These are phyloP conservation scores for Ustilago lituana DNA, from an alignment of 1,284 basidiomycete genomes.

Conservation along the genomic window DNA sequence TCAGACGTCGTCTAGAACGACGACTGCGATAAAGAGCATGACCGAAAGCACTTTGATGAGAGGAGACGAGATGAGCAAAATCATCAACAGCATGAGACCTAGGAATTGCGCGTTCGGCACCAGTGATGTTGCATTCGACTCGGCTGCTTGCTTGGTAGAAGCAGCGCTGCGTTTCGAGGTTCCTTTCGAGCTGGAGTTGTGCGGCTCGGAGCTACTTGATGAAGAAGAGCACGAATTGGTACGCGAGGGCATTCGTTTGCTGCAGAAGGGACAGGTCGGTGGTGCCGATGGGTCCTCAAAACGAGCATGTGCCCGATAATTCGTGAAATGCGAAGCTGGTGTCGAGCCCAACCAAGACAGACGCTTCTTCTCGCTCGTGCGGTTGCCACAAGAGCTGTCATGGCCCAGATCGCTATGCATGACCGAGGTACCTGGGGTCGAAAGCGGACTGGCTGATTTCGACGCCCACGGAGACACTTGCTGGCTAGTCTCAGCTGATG, in stretches of 20 bases:
- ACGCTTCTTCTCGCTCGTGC: slow-evolving; percentile 18
- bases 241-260: not conserved
- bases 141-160: not conserved
- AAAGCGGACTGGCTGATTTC: slow-evolving; percentile 6
- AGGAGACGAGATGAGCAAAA: slow-evolving; percentile 41
- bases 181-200: not conserved
- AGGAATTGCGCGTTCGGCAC: slow-evolving; percentile 36
- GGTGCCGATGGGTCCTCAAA: slow-evolving; percentile 10
- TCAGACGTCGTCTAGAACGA: slow-evolving; percentile 18
- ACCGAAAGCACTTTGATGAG: slow-evolving; percentile 49
- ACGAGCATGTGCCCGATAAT: not conserved
- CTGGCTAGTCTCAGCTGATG: slow-evolving; percentile 9
- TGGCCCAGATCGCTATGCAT: slow-evolving; percentile 6
- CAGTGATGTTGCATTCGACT: not conserved
- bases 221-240: slow-evolving; percentile 13
- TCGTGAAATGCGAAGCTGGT: slow-evolving; percentile 16
- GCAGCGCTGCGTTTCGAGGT: not conserved
- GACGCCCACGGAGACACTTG: slow-evolving; percentile 21
- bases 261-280: not conserved
- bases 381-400: not conserved
- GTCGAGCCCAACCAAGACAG: slow-evolving; percentile 24
- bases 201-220: not conserved
- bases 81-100: slow-evolving; percentile 37
- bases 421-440: slow-evolving; percentile 19
- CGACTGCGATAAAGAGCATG: slow-evolving; percentile 21